These are phyloP conservation scores for Macadamia tetraphylla DNA, from an alignment of 164 flowering plant genomes.

Conservation along the genomic window DNA sequence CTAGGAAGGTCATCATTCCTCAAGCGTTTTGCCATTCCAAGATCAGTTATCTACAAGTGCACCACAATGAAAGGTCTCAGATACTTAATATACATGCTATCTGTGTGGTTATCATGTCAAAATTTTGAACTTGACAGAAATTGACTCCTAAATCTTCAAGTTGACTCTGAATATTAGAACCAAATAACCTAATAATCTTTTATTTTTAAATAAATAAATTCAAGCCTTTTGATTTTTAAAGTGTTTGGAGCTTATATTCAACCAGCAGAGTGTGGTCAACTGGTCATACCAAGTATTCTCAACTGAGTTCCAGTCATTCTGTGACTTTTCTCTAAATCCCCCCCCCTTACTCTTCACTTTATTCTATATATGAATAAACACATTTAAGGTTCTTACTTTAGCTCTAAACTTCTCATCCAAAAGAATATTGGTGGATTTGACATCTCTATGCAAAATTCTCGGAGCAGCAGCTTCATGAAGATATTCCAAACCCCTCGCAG, in stretches of 20 bases:
- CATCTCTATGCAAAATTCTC: slow-evolving; percentile 92
- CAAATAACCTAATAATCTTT: too few species aligned
- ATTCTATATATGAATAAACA: background rate
- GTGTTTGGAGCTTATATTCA: too few species aligned
- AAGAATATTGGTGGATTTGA: slow-evolving; percentile 93
- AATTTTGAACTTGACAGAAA: background rate
- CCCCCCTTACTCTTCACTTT: background rate
- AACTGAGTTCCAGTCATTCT: too few species aligned
- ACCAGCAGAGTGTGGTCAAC: too few species aligned
- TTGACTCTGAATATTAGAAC: too few species aligned
- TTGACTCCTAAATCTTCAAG: too few species aligned
- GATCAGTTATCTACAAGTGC: slow-evolving; percentile 81
- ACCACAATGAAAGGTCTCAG: background rate
- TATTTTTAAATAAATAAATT: too few species aligned
- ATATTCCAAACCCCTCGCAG: slow-evolving; percentile 96
- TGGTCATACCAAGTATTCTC: too few species aligned
- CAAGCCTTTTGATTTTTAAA: too few species aligned
- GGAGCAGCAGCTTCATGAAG: slow-evolving; percentile 99
- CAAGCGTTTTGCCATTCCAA: slow-evolving; percentile 87
- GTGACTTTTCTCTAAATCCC: background rate
- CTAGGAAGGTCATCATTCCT: slow-evolving; percentile 71
- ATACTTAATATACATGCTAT: background rate
- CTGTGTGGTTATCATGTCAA: background rate
- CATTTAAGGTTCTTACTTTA: slow-evolving; percentile 40
- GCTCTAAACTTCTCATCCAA: slow-evolving; percentile 80